phyloP scores from a whole-genome alignment of 139 green algal genomes.

The Pycnococcus provasolii region DNA sequence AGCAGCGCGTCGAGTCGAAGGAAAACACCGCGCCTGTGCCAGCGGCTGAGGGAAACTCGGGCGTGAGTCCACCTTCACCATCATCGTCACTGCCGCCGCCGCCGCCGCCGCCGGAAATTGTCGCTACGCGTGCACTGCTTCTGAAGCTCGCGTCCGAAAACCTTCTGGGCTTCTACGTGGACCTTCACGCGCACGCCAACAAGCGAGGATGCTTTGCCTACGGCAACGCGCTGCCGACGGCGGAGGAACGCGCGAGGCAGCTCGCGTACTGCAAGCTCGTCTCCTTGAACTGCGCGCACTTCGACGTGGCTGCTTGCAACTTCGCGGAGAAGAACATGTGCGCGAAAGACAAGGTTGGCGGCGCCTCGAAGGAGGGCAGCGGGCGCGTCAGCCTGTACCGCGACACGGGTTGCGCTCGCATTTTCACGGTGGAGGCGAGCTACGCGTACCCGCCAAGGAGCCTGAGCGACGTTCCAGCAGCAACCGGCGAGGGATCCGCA shows the following conservation, averaged over 20 bases:
- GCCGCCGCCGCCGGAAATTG: slow-evolving; percentile 36
- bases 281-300: slow-evolving; percentile 36
- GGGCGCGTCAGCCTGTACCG: slow-evolving; percentile 43
- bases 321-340: slow-evolving; percentile 52
- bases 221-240: slow-evolving; percentile 38
- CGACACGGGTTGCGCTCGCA: slow-evolving; percentile 38
- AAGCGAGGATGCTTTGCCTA: slow-evolving; percentile 48
- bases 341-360: slow-evolving; percentile 34
- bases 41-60: no score
- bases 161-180: slow-evolving; percentile 41
- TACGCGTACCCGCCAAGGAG: slow-evolving; percentile 32
- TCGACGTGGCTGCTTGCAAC: slow-evolving; percentile 43
- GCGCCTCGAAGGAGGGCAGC: slow-evolving; percentile 42
- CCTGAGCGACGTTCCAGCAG: slow-evolving; percentile 21
- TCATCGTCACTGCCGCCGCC: not conserved
- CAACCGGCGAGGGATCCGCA: slow-evolving; percentile 19
- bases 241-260: slow-evolving; percentile 23
- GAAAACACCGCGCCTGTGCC: no score
- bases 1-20: no score
- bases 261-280: slow-evolving; percentile 33
- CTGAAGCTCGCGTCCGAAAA: slow-evolving; percentile 21
- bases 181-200: slow-evolving; percentile 55
- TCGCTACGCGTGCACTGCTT: slow-evolving; percentile 38
- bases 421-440: slow-evolving; percentile 51
- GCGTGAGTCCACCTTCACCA: no score